Conservation (phyloP, 306 rosid genomes). For the Hippophae rhamnoides region DNA sequence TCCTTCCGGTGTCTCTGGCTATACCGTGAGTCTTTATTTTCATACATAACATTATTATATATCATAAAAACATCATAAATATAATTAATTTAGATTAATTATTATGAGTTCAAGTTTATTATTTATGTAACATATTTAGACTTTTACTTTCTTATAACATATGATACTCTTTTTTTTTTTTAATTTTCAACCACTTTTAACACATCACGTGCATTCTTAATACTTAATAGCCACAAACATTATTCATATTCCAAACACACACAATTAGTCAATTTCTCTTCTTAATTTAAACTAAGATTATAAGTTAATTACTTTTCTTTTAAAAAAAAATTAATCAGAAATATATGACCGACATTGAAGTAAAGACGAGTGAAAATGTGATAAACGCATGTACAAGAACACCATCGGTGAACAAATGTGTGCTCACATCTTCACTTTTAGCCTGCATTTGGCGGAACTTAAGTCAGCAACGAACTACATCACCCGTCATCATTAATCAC, state of each 20-base stretch:
- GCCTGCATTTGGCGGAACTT: conserved; percentile 71
- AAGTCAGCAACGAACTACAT: conserved; percentile 7
- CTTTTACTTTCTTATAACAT: too few species aligned
- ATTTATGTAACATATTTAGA: too few species aligned
- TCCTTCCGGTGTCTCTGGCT: conserved; percentile 89
- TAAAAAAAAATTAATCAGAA: conserved; percentile 32
- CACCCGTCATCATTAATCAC: conserved; percentile 36
- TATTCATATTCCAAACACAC: too few species aligned
- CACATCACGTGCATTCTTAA: too few species aligned
- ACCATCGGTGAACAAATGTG: conserved; percentile 54
- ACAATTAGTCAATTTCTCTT: too few species aligned
- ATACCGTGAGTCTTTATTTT: conserved; percentile 41
- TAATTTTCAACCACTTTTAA: too few species aligned
- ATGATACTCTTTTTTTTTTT: too few species aligned
- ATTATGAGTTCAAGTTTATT: not conserved
- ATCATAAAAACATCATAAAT: not conserved
- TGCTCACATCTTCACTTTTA: conserved; percentile 71
- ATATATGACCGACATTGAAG: conserved; percentile 81
- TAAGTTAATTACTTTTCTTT: not conserved
- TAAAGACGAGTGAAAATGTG: conserved; percentile 58
- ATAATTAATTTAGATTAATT: not conserved
- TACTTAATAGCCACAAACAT: too few species aligned
- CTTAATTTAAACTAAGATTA: too few species aligned
- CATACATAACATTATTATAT: too few species aligned
- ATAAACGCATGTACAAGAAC: conserved; percentile 76